Evolutionary conservation across 176 grass and related monocot species (phyloP).

Genomic region (Raddia guianensis): DNA sequence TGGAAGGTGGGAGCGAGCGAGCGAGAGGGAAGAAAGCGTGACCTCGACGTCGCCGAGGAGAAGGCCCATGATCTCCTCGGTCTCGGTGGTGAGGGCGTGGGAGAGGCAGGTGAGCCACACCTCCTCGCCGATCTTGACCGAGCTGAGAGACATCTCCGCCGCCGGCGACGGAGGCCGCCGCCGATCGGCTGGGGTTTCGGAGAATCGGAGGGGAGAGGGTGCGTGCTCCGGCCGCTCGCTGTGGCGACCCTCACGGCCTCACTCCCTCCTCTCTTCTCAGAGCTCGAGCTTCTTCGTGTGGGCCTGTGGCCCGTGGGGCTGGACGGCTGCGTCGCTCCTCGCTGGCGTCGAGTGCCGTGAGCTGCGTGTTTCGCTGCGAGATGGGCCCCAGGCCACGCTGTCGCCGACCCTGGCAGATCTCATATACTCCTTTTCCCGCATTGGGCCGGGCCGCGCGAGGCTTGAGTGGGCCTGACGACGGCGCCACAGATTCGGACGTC

Average conservation of each 20-base stretch:
- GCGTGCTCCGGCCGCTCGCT: neutral
- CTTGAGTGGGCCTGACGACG: no score
- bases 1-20: neutral
- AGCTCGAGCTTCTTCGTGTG: neutral
- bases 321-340: conserved; percentile 21
- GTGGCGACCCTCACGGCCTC: no score
- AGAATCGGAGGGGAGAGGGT: conserved; percentile 2
- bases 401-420: conserved; percentile 17
- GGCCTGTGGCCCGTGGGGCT: neutral
- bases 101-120: conserved; percentile 96
- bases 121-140: conserved; percentile 89
- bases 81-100: conserved; percentile 91
- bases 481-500: neutral
- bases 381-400: conserved; percentile 18
- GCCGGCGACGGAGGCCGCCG: conserved; percentile 40
- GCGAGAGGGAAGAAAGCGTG: neutral
- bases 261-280: neutral
- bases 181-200: conserved; percentile 40
- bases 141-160: conserved; percentile 73
- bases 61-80: conserved; percentile 97
- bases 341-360: neutral
- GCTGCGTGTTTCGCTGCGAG: conserved; percentile 16
- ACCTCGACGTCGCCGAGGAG: conserved; percentile 86
- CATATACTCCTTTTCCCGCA: no score
- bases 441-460: neutral